Base-by-base conservation (phyloP, 2,329 filamentous ascomycete genomes). In the Colletotrichum spinosum region DNA sequence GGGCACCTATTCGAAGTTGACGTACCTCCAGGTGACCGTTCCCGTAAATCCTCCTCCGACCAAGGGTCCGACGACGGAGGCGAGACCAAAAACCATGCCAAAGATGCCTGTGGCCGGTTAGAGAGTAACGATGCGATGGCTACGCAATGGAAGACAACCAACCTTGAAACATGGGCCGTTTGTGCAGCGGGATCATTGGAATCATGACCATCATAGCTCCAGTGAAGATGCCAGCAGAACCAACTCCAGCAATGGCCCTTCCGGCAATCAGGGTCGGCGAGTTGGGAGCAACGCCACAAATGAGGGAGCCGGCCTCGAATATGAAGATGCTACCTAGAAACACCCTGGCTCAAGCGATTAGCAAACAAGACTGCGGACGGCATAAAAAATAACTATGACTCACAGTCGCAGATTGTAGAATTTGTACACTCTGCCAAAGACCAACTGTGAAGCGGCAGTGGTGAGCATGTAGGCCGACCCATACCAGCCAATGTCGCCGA, bases 401-500 rank as follows among this genome's bases (percentile, higher is more conserved):
- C 68, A 84, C 78, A 72, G 77, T 69, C 80, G 84, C 67, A 80
- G 79, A 53, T 82, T 77, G 63, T 84, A 85, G 62, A 82, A 82
- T 69, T 80, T 83, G 73, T 83, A 86, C 42, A 85, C 75, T 55
- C 82, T 76, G 33, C 83, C 83, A 69, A 83, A 84, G 13, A 84
- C 68, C 15, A 84, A 74, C 69, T 84, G 81, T 15, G 80, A 83
- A n/a, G 84, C 84, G 7, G 84, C 82, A 2, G 85, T 85, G 11
- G 86, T 88, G 68, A 90, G 77, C 80, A 89, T 84, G 72, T 88
- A 88, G 1, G 86, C 82, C 42, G 85, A 86, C 6, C 84, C 86
- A 72, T 90, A 90, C 88, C 88, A 90, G 55, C 86, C 86, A 61
- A 90, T 86, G 67, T 90, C 88, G 2, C 83, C 82, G 2, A 89